These are phyloP conservation scores for Sonneratia alba DNA, from an alignment of 345 rosid species.

Conservation along the genomic window DNA sequence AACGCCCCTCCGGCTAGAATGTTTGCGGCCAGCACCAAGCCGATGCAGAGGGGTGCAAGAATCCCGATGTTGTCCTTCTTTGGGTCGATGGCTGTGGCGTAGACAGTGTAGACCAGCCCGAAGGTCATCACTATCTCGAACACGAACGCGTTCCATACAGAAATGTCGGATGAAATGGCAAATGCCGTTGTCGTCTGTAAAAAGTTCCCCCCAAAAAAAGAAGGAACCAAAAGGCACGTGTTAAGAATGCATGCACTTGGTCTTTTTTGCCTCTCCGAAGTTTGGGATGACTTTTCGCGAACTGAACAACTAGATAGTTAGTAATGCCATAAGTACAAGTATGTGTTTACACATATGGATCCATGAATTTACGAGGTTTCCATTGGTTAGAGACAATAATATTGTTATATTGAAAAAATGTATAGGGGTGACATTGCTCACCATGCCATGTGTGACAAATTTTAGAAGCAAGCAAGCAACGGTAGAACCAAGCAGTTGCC, in stretches of 20 bases:
- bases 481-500: neutral
- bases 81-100: slow-evolving; percentile 2
- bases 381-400: too few species aligned
- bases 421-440: neutral
- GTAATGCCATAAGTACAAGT: too few species aligned
- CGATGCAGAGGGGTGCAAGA: slow-evolving; percentile 2
- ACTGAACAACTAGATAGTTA: too few species aligned
- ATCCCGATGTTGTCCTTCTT: slow-evolving; percentile 2
- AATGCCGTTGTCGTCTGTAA: slow-evolving; percentile 12
- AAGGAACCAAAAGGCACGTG: neutral
- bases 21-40: slow-evolving; percentile 7
- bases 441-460: slow-evolving; percentile 14
- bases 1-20: slow-evolving; percentile 14
- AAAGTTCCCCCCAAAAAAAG: neutral
- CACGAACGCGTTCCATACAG: slow-evolving; percentile 13
- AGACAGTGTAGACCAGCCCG: neutral
- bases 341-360: too few species aligned
- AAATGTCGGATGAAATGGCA: slow-evolving; percentile 6
- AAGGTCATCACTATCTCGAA: slow-evolving; percentile 14
- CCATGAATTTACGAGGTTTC: too few species aligned
- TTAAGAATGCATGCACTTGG: neutral
- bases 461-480: slow-evolving; percentile 16
- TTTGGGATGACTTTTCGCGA: too few species aligned
- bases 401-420: too few species aligned
- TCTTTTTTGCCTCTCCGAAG: too few species aligned